Evolutionary conservation across 2,329 filamentous ascomycete genomes (phyloP), one percentile per base, ranked within the genome.

Genomic region (Colletotrichum nymphaeae): DNA sequence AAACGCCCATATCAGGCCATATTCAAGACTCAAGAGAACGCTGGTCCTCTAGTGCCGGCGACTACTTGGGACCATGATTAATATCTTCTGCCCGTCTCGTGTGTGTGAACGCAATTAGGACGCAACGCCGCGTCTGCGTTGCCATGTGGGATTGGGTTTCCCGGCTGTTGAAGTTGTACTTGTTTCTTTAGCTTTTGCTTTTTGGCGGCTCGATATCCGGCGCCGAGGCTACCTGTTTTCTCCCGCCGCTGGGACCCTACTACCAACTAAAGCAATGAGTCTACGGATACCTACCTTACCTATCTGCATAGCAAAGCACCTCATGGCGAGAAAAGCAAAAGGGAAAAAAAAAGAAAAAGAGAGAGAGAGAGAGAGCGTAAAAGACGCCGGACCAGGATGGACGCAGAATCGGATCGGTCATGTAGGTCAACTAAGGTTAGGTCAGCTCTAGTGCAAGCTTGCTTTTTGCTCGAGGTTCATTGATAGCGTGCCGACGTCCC

Each of bases 351-450:
- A 59, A 11, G n/a, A n/a, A n/a, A n/a, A 30, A 19, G 12, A 35
- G 9, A 24, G 3, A 24, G 24, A 24, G 24, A 24, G 24, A 24
- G 24, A 35, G 19, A 52, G 22, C 42, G 26, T 19, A 12, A 32
- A 19, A 52, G n/a, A 49, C 42, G 42, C n/a, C 42, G 4, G 7
- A 30, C 58, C 59, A 55, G 69, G 69, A 62, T 62, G 69, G 63
- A 71, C 63, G 69, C 69, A 62, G 69, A 57, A 67, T 72, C 59
- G 37, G 19, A 56, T 69, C 70, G 59, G 66, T 69, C 60, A 64
- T 60, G 59, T 70, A 70, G 57, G 63, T 59, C 67, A 53, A 35
- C n/a, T 55, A 71, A 70, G 68, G 68, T 60, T 71, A 60, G 68
- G 62, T 32, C 62, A 16, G 53, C 14, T n/a, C 32, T 66, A 70